Base-by-base conservation (phyloP, 495 filamentous ascomycete genomes). In the Talaromyces wortmannii region DNA sequence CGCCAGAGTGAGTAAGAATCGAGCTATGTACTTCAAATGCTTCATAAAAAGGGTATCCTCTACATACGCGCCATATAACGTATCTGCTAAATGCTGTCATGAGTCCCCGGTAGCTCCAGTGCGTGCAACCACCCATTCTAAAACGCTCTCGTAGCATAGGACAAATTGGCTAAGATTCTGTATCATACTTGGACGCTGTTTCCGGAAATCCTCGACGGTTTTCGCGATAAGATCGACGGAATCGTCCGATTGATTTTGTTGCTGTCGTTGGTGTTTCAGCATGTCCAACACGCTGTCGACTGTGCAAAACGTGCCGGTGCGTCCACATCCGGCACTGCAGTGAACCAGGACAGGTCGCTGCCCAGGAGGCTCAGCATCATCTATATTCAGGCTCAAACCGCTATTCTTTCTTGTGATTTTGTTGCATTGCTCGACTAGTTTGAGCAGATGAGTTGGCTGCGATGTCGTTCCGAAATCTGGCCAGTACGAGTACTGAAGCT, bases 381-480 rank as follows among this genome's bases (percentile, higher is more conserved):
- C 49, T 12, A 58, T 56, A 55, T 48, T 76, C 67, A 54, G 56
- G 60, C 71, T 59, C 59, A 69, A 59, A 5, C 40, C 18, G 32
- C 43, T 53, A 42, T 42, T 53, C 18, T 29, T 53, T 51, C 63
- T 61, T 50, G 67, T 62, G 48, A 77, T 61, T 45, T 81, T 75
- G 58, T 92, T 89, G 57, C 87, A 89, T 43, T 95, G 83, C 71
- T 96, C 91, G 51, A 97, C 87, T 15, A 98, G 70, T 7, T 85
- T 86, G 2, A 98, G 77, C 1, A 98, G 79, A 62, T 98, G 90
- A 7, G 80, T 78, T 3, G 94, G 90, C 56, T 92, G 88, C 6
- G 94, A 92, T 0, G 92, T 94, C 0, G 92, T 86, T 36, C 95
- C 94, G 64, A 97, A 96, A 67, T 98, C 94, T 1, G 95, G 94